Percentiles rank a stretch among this genome's conserved stretches.
phyloP scores from a whole-genome alignment of 768 basidiomycete genomes.

The Mycena crocata region DNA sequence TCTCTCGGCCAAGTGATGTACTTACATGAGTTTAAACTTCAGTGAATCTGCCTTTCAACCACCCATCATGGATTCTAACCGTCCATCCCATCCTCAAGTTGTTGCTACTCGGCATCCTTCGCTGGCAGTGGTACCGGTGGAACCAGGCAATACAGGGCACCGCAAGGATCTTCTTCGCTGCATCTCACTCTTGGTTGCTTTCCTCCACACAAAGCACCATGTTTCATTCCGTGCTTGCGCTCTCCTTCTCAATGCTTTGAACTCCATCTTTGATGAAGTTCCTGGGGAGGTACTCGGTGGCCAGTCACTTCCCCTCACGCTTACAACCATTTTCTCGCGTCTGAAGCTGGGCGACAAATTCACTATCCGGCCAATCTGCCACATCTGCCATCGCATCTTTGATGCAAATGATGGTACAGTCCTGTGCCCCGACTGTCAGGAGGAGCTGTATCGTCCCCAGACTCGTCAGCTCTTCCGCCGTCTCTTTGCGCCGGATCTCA shows the following conservation, averaged over 20 bases:
- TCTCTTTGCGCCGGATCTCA: neutral
- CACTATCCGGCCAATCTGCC: neutral
- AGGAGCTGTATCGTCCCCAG: neutral
- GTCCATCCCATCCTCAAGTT: too few species aligned
- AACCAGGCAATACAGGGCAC: too few species aligned
- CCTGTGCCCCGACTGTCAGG: neutral
- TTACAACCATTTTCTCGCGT: neutral
- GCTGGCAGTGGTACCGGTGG: too few species aligned
- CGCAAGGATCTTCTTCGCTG: neutral
- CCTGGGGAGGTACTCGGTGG: neutral
- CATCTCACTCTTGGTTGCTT: slow-evolving; percentile 26
- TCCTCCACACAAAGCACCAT: slow-evolving; percentile 37
- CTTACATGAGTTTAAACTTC: too few species aligned
- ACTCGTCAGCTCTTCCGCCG: neutral
- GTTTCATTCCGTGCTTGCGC: slow-evolving; percentile 38
- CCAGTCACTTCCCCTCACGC: neutral
- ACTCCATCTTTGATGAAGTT: slow-evolving; percentile 14
- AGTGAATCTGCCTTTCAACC: too few species aligned
- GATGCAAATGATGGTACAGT: neutral
- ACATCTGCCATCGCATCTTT: neutral
- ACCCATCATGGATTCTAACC: too few species aligned
- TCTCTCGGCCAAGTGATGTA: too few species aligned
- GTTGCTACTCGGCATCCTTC: too few species aligned
- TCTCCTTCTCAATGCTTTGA: slow-evolving; percentile 25
- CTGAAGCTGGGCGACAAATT: neutral